phyloP scores from a whole-genome alignment of 345 rosid species.

The Toxicodendron radicans region DNA sequence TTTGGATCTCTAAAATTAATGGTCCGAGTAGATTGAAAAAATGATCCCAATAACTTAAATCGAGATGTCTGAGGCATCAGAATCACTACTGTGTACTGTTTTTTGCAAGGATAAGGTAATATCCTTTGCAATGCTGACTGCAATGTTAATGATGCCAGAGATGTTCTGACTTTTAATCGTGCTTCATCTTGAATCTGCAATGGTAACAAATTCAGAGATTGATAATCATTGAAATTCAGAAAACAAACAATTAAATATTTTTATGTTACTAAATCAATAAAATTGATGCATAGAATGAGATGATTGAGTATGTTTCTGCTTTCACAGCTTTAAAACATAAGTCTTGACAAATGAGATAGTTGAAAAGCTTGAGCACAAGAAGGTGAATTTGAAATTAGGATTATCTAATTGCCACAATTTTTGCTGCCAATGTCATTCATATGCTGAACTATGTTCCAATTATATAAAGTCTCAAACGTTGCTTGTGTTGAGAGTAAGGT shows the following conservation, averaged over 20 bases:
- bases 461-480: not conserved
- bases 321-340: not conserved
- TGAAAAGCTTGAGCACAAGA: not conserved
- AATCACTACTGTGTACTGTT: slow-evolving; percentile 75
- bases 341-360: not conserved
- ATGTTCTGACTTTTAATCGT: slow-evolving; percentile 61
- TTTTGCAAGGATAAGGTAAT: slow-evolving; percentile 73
- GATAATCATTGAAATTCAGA: not conserved
- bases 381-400: not conserved
- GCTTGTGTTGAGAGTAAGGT: not conserved
- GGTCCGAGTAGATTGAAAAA: slow-evolving; percentile 31
- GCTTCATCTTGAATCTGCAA: slow-evolving; percentile 74
- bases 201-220: slow-evolving; percentile 13
- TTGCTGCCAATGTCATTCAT: not conserved
- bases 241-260: not conserved
- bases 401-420: not conserved
- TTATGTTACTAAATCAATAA: not conserved
- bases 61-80: slow-evolving; percentile 70
- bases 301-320: slow-evolving; percentile 1
- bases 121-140: slow-evolving; percentile 63
- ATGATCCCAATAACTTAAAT: slow-evolving; percentile 44
- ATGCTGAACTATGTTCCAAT: not conserved
- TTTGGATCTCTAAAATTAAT: slow-evolving; percentile 45
- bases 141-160: slow-evolving; percentile 52
- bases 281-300: not conserved